These are phyloP conservation scores for Trichoderma atroviride DNA, from an alignment of 2,329 filamentous ascomycete species.

Conservation along the genomic window DNA sequence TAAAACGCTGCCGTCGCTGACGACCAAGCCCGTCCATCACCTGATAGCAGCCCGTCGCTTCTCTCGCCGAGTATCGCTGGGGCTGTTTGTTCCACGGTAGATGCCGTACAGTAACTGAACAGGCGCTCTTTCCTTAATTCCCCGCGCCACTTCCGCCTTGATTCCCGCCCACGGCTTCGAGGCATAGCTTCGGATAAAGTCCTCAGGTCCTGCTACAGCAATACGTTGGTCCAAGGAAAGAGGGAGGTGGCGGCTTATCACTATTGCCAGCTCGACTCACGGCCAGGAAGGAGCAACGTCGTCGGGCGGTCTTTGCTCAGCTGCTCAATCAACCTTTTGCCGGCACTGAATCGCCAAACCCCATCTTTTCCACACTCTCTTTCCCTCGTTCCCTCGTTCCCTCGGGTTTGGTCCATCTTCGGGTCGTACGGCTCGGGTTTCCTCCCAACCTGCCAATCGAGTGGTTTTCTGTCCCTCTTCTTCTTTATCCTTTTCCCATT, in stretches of 20 bases:
- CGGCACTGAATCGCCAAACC: constrained; percentile 6
- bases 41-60: not conserved
- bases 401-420: constrained; percentile 2
- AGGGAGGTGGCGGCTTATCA: constrained; percentile 19
- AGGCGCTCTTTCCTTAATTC: constrained; percentile 1
- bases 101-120: not conserved
- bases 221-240: not conserved
- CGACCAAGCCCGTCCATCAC: not conserved
- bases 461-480: not conserved
- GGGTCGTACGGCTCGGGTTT: constrained; percentile 10
- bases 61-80: not conserved
- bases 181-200: constrained; percentile 23
- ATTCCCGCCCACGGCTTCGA: constrained; percentile 4
- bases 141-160: constrained; percentile 13
- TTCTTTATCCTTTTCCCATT: not conserved
- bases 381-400: not conserved
- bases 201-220: not conserved
- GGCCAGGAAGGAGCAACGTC: constrained; percentile 13
- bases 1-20: not conserved
- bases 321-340: constrained; percentile 19
- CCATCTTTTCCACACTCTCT: not conserved
- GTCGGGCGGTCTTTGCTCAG: not conserved
- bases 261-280: constrained; percentile 1
- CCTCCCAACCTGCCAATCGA: constrained; percentile 1
- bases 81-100: not conserved